These are phyloP conservation scores for Adiantum capillusveneris DNA, from an alignment of 75 land plant species.

Conservation along the genomic window DNA sequence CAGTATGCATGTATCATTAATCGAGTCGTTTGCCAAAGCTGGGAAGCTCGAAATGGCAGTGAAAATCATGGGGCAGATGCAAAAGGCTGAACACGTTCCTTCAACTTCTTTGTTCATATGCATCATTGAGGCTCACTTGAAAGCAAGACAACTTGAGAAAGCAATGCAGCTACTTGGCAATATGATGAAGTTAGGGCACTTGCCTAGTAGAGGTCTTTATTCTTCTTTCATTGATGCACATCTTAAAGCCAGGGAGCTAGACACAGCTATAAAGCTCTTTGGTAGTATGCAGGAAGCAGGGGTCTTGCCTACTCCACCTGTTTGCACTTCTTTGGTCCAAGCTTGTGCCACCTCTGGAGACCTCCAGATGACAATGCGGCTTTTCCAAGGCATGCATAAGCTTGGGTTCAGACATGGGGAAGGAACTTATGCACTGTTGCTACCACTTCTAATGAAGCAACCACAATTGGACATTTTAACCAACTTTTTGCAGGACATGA, in stretches of 20 bases:
- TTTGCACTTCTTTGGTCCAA: constrained; percentile 2
- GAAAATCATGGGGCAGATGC: constrained; percentile 78
- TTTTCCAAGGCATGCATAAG: constrained; percentile 65
- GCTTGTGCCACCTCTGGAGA: constrained; percentile 40
- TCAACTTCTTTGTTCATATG: constrained; percentile 63
- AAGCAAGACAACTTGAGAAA: constrained; percentile 63
- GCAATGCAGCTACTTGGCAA: constrained; percentile 58
- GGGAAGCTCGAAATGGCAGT: constrained; percentile 72
- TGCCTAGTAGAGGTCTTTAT: constrained; percentile 70
- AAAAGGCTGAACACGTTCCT: constrained; percentile 53
- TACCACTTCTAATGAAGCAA: constrained; percentile 54
- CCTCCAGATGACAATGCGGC: constrained; percentile 58
- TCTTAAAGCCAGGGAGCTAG: constrained; percentile 54
- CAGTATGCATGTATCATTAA: constrained; percentile 48
- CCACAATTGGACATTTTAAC: constrained; percentile 71
- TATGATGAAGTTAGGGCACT: constrained; percentile 79
- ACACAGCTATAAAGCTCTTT: constrained; percentile 59
- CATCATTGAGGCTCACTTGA: constrained; percentile 76
- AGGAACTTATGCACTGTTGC: constrained; percentile 49
- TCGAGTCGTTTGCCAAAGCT: constrained; percentile 64
- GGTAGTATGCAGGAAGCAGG: constrained; percentile 47
- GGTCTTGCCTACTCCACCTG: constrained; percentile 1
- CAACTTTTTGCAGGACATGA: constrained; percentile 71
- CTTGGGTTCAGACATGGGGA: constrained; percentile 53
- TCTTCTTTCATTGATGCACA: constrained; percentile 64